Percentiles rank a stretch among this genome's conserved stretches.
These are phyloP conservation scores for Dryas alaskensis DNA, from an alignment of 306 rosid species.

Conservation along the genomic window DNA sequence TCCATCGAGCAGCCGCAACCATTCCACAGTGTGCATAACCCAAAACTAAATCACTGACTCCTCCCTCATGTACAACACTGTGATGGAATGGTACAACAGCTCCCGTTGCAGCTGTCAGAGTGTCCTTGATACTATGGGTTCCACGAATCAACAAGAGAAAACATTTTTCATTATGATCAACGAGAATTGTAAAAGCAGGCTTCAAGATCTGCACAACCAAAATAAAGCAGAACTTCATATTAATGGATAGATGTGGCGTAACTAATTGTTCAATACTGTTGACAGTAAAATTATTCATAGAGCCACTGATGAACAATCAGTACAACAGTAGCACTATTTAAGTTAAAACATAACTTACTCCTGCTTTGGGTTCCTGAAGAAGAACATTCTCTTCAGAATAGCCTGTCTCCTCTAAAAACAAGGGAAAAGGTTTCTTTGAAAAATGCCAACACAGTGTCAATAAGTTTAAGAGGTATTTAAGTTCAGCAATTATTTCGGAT, in stretches of 20 bases:
- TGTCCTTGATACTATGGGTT: constrained; percentile 94
- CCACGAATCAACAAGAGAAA: constrained; percentile 85
- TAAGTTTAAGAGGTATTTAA: constrained; percentile 66
- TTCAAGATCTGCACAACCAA: constrained; percentile 74
- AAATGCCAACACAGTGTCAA: constrained; percentile 92
- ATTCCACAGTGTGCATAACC: constrained; percentile 98
- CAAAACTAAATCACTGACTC: constrained; percentile 80
- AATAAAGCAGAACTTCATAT: constrained; percentile 12
- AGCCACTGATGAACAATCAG: background rate
- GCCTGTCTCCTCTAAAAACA: constrained; percentile 84
- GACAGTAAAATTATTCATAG: constrained; percentile 2
- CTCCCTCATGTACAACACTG: constrained; percentile 75
- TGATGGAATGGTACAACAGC: constrained; percentile 93
- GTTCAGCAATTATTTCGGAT: constrained; percentile 57
- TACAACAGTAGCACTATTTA: background rate
- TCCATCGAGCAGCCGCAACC: constrained; percentile 99
- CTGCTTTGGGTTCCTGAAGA: constrained; percentile 92
- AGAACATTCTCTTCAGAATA: constrained; percentile 68
- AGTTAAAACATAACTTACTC: constrained; percentile 53
- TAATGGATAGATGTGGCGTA: background rate
- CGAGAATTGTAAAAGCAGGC: constrained; percentile 90
- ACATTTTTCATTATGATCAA: constrained; percentile 55
- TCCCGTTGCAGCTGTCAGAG: constrained; percentile 90
- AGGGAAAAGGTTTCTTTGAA: constrained; percentile 76
- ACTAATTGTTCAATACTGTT: background rate